phyloP scores from a whole-genome alignment of 2,329 filamentous ascomycete genomes.

The Sarocladium oryzae region DNA sequence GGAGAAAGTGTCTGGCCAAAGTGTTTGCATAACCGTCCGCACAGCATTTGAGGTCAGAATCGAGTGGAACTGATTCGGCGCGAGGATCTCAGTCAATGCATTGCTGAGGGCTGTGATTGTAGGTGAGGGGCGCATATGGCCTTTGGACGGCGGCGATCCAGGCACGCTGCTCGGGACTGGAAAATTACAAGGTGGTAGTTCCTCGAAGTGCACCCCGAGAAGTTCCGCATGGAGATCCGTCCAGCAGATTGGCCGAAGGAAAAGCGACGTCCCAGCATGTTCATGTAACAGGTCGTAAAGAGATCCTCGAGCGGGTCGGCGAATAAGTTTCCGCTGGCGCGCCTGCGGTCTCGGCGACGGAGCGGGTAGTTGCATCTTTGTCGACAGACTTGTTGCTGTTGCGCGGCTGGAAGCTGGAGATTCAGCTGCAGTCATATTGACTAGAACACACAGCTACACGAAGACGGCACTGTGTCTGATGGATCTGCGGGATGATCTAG shows the following conservation, averaged over 20 bases:
- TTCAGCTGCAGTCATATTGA: conserved; percentile 21
- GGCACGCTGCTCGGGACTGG: conserved; percentile 30
- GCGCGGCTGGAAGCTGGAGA: conserved; percentile 12
- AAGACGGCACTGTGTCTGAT: conserved; percentile 17
- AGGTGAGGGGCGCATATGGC: conserved; percentile 31
- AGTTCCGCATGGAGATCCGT: conserved; percentile 44
- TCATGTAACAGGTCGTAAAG: conserved; percentile 46
- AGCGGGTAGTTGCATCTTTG: conserved; percentile 17
- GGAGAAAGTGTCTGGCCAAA: conserved; percentile 35
- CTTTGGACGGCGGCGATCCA: conserved; percentile 28
- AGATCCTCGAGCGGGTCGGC: conserved; percentile 39
- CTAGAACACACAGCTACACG: conserved; percentile 22
- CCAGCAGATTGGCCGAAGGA: conserved; percentile 48
- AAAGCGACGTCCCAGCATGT: conserved; percentile 41
- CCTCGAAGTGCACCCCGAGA: conserved; percentile 40
- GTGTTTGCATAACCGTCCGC: conserved; percentile 34
- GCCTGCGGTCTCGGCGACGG: conserved; percentile 14
- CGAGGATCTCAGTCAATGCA: conserved; percentile 37
- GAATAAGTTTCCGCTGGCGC: conserved; percentile 25
- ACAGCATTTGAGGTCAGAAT: conserved; percentile 34
- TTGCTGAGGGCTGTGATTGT: conserved; percentile 36
- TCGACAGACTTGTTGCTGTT: conserved; percentile 15
- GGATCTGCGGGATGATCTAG: not conserved
- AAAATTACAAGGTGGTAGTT: conserved; percentile 33
- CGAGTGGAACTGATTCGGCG: conserved; percentile 18